Base-by-base conservation (phyloP, 2,329 filamentous ascomycete species). In the Aspergillus vadensis region DNA sequence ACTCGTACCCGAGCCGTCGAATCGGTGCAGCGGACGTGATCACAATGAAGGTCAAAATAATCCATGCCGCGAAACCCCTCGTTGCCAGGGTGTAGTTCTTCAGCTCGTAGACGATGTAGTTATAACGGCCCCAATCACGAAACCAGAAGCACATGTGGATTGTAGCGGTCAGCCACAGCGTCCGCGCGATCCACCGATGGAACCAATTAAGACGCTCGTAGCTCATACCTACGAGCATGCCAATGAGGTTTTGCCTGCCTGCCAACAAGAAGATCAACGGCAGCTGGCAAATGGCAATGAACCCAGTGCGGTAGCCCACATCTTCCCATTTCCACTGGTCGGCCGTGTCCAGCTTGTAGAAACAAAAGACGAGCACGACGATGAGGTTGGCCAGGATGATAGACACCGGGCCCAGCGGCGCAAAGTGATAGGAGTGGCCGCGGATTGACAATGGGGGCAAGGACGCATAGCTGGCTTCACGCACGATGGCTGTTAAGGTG, bases 121-220 rank as follows among this genome's bases (percentile, higher is more conserved):
- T 73, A 56, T 80, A 84, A 44, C 79, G 76, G 10, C 67, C 77
- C 82, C 84, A 86, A 57, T 79, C 78, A 6, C 77, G 77, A 56
- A 85, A 80, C 75, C 82, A 86, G 66, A 82, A 85, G 3, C 78
- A 77, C 77, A 84, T 79, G 63, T 86, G 84, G 17, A 86, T 79
- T 8, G 83, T 81, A 2, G 80, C 78, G 0, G 81, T 83, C 43
- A 86, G 69, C 70, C 83, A 83, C 43, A 86, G 72, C 1, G 77
- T 80, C 8, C 84, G 74, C 2, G 83, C 75, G 2, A 78, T 74
- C 82, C 83, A 83, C 36, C 82, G 76, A 67, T 84, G 82, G 32
- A 82, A 73, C 81, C 80, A 83, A 64, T 83, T 83, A 39, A 84
- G 72, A 4, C 80, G 75, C 63, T 82, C 81, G 63, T 84, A 82